These are phyloP conservation scores for Dioszegia hungarica DNA, from an alignment of 768 basidiomycete species.

Conservation along the genomic window DNA sequence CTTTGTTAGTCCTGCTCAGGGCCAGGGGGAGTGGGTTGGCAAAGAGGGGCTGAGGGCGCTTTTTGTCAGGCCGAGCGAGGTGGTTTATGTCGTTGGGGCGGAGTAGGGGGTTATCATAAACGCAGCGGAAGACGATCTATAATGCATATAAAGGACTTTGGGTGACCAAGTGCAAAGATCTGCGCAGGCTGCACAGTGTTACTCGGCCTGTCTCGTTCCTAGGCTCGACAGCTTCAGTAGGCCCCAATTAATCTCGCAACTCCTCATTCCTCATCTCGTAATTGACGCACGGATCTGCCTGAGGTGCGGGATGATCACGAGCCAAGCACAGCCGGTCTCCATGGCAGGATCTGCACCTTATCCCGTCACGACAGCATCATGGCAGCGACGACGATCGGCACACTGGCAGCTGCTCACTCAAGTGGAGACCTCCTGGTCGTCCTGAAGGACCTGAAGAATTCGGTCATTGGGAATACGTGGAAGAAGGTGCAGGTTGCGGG, in stretches of 20 bases:
- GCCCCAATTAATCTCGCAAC: too few species aligned
- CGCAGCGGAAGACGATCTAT: not conserved
- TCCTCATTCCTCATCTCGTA: too few species aligned
- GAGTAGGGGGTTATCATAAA: conserved; percentile 4
- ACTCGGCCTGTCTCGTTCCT: too few species aligned
- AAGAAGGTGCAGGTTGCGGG: conserved; percentile 44
- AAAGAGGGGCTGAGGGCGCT: conserved; percentile 18
- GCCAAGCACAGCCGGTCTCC: too few species aligned
- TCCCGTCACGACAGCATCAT: not conserved
- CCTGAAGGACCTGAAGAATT: conserved; percentile 47
- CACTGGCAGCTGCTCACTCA: not conserved
- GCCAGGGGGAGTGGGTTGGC: not conserved
- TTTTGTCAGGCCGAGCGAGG: conserved; percentile 42
- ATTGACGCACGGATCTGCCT: too few species aligned
- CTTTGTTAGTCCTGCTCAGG: conserved; percentile 5
- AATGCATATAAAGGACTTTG: not conserved
- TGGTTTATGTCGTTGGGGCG: conserved; percentile 40
- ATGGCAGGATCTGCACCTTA: too few species aligned
- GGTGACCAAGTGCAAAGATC: too few species aligned
- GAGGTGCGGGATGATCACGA: too few species aligned
- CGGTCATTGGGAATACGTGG: conserved; percentile 45
- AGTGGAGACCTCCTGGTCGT: conserved; percentile 11
- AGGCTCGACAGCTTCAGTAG: too few species aligned
- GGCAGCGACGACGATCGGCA: conserved; percentile 3
- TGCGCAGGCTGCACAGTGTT: not conserved